Conservation (phyloP, 2,329 filamentous ascomycete genomes). For the Trichoderma gracile region DNA sequence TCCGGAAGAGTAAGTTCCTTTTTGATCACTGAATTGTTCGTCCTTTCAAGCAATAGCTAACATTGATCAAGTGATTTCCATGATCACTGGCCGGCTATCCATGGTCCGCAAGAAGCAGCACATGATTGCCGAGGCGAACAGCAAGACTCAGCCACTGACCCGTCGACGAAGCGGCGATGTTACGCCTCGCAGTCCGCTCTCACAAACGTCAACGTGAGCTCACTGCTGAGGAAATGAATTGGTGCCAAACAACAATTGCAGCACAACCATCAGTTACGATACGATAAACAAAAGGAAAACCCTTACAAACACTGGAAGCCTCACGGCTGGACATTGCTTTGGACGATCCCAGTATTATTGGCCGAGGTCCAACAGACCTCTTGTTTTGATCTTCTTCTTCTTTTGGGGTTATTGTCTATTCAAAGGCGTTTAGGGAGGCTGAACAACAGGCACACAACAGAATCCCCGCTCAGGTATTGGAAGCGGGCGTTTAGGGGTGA, state of each 20-base stretch:
- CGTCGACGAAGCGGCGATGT: slow-evolving; percentile 58
- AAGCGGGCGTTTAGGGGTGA: slow-evolving; percentile 36
- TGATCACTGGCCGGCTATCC: slow-evolving; percentile 59
- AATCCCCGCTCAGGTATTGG: slow-evolving; percentile 26
- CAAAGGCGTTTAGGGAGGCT: slow-evolving; percentile 17
- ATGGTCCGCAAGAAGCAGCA: slow-evolving; percentile 62
- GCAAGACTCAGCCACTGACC: slow-evolving; percentile 47
- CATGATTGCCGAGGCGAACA: slow-evolving; percentile 60
- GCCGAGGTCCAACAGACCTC: slow-evolving; percentile 7
- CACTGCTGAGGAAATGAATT: not conserved
- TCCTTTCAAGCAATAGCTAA: slow-evolving; percentile 16
- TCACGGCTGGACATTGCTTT: slow-evolving; percentile 26
- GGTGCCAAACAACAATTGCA: slow-evolving; percentile 5
- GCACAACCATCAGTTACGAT: slow-evolving; percentile 5
- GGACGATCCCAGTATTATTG: slow-evolving; percentile 18
- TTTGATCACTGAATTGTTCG: too few relatives aligned
- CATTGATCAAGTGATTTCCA: slow-evolving; percentile 55
- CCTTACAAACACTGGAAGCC: slow-evolving; percentile 25
- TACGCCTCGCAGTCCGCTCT: slow-evolving; percentile 56
- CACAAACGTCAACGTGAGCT: slow-evolving; percentile 43
- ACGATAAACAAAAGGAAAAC: slow-evolving; percentile 22
- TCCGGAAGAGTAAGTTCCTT: slow-evolving; percentile 67
- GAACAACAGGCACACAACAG: slow-evolving; percentile 14
- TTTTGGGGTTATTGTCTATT: not conserved
- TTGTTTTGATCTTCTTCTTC: not conserved